phyloP scores from a whole-genome alignment of 768 basidiomycete genomes.

The Lactarius sp. region DNA sequence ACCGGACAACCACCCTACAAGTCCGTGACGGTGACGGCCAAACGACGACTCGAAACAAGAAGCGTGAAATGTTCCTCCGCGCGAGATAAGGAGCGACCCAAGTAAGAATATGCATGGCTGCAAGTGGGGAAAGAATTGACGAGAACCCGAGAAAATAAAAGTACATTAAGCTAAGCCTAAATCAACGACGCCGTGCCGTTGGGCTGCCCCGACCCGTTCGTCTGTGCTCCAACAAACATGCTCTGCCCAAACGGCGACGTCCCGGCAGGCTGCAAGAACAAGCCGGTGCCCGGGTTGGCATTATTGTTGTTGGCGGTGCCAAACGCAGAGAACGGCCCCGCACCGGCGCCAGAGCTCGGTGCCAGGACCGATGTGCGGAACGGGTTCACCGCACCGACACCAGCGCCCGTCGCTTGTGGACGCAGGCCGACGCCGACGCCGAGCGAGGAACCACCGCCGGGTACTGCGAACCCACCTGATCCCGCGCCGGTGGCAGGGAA shows the following conservation, averaged over 20 bases:
- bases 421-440: slow-evolving; percentile 36
- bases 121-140: background rate
- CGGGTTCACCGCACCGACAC: slow-evolving; percentile 36
- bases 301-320: slow-evolving; percentile 3
- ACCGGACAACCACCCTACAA: background rate
- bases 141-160: too few species aligned
- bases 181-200: slow-evolving; percentile 47
- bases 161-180: slow-evolving; percentile 29
- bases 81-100: background rate
- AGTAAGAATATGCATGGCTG: background rate
- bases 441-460: slow-evolving; percentile 19
- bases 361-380: slow-evolving; percentile 40
- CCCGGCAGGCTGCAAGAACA: slow-evolving; percentile 23
- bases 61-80: background rate
- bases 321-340: slow-evolving; percentile 28
- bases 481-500: slow-evolving; percentile 8
- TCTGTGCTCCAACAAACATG: slow-evolving; percentile 22
- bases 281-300: slow-evolving; percentile 14
- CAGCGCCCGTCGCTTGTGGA: slow-evolving; percentile 38
- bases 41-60: background rate
- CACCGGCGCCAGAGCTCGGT: slow-evolving; percentile 10
- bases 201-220: slow-evolving; percentile 31
- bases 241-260: slow-evolving; percentile 25
- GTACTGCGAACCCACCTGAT: slow-evolving; percentile 11
- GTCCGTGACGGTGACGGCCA: too few species aligned